Percentiles rank a stretch among this genome's conserved stretches.
Evolutionary conservation across 257 asterid genomes (phyloP).

Genomic region (Lycium barbarum): DNA sequence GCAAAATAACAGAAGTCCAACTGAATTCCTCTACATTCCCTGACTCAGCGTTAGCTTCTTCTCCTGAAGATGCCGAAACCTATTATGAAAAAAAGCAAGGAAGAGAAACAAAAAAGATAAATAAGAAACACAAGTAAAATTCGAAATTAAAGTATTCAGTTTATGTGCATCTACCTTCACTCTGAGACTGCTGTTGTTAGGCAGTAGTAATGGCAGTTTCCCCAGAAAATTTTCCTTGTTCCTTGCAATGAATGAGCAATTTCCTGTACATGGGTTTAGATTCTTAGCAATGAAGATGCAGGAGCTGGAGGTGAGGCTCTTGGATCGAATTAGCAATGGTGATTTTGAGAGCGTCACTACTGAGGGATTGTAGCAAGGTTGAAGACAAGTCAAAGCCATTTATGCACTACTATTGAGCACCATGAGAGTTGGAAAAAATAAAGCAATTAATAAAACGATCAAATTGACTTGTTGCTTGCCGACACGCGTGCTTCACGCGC

Average conservation of each 20-base stretch:
- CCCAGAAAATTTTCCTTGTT: neutral
- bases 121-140: neutral
- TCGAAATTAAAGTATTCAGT: neutral
- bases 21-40: conserved; percentile 64
- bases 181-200: neutral
- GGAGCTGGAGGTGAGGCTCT: neutral
- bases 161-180: conserved; percentile 34
- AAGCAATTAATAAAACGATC: neutral
- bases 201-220: neutral
- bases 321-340: neutral
- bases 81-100: conserved; percentile 27
- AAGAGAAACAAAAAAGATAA: neutral
- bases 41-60: conserved; percentile 41
- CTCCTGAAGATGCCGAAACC: conserved; percentile 74
- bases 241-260: conserved; percentile 14
- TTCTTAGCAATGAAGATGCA: neutral
- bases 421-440: neutral
- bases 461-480: neutral
- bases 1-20: conserved; percentile 85
- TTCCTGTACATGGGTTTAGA: neutral
- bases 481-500: neutral
- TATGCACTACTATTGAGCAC: neutral
- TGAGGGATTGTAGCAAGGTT: neutral
- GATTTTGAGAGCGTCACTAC: neutral
- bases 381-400: neutral